Evolutionary conservation across 1,139 yeast genomes (phyloP), one percentile per base, ranked within the genome.

Genomic region (Geotrichum siamense): DNA sequence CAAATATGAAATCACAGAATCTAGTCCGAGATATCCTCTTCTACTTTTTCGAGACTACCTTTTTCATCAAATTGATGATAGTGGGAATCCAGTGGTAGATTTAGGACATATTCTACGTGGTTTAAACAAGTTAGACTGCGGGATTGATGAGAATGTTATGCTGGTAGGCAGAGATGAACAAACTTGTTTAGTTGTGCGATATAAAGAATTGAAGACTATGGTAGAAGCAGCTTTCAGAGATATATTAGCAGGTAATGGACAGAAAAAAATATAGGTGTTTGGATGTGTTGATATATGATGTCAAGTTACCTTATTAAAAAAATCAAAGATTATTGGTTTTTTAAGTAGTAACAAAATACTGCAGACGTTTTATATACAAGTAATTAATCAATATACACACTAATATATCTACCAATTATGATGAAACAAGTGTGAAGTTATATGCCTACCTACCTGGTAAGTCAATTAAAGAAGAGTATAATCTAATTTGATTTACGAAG

Each of bases 91-190:
- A 2, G 76, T 80, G 2, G 68, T 86, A 46, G 96, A 93, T 63
- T 69, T 91, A 54, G 80, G 89, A 1, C 86, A 87, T 60, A 93
- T 89, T 3, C 68, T 93, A 51, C 69, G 76, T 42, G 76, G 82
- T 53, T 68, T 91, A 56, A 91, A 91, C 65, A 91, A 91, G 62
- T 69, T 91, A 49, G 99, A 93, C 61, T 94, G 93, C 12, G 98
- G 97, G 1, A 74, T 82, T 38, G 91, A 85, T 43, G 98, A 91
- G 61, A 79, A 76, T 55, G 65, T 91, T 22, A 68, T 87, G 59
- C 71, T 91, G 49, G 84, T 86, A 5, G 80, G 93, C 25, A 74
- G 82, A 15, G 96, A 89, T 60, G 95, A 87, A 59, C 78, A 78
- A 66, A 78, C 77, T 40, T 85, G 94, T 60, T 69, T 87, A 50